Evolutionary conservation across 1,139 yeast genomes (phyloP), one percentile per base, ranked within the genome.

Genomic region (Saccharomyces hybrid): DNA sequence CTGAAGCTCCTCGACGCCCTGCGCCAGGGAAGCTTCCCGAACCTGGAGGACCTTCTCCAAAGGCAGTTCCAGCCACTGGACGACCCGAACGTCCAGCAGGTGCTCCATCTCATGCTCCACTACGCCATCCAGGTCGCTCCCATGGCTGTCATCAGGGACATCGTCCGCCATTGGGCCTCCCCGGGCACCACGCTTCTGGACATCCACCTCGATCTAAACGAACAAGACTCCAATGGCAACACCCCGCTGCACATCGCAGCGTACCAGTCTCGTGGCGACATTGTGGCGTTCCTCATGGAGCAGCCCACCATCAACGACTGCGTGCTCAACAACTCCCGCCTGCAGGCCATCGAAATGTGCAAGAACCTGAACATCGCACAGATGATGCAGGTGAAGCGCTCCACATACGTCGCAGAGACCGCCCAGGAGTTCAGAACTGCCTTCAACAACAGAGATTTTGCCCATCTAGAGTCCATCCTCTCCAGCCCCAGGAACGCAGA

Each of bases 181-280:
- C 48, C 47, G 4, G 47, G 32, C 20, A n/a, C 52, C 44, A 13
- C 47, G 1, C 53, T 49, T 14, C 50, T 77, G 8, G 8, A 25
- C 25, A 48, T 49, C 3, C 61, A 63, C 31, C 64, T 78, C 32
- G 91, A 88, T 61, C 73, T 91, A 57, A 95, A 93, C 67, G 75
- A 82, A 41, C 88, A 82, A 61, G 96, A 90, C 62, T 74, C 74
- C 7, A 84, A 86, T 50, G 98, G 97, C 1, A 89, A 93, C 69
- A 90, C 99, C 0, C 95, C 98, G 0, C 75, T 93, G 51, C 99
- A 93, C 70, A 73, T 89, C 61, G 98, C 97, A 0, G 95, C 96
- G 0, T 68, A 77, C 52, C 80, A 86, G 50, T 82, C 88, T 34
- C 77, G 98, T 53, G 75, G 78, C 47, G 97, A 90, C 58, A 83